Base-by-base conservation (phyloP, 495 filamentous ascomycete genomes). In the Xylaria sp. region DNA sequence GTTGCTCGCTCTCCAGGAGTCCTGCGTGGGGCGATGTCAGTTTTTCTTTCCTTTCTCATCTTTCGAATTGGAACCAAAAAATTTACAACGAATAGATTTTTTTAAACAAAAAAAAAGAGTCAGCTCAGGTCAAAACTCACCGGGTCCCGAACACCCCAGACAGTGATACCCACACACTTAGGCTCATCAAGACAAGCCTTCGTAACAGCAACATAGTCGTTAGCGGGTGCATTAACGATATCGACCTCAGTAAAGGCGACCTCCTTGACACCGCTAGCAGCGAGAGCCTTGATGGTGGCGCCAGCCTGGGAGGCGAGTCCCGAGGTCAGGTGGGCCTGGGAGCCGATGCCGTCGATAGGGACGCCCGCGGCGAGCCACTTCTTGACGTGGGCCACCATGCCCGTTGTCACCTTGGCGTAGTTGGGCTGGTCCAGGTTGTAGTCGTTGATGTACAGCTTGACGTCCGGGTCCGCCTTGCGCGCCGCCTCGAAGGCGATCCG, bases 271-370 rank as follows among this genome's bases (percentile, higher is more conserved):
- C 84, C 65, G 83, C 83, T 6, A 50, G 81, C 78, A 65, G 85
- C 87, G 17, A 92, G 87, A 11, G 86, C 82, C 73, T 86, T 81
- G 74, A 92, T 84, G 71, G 89, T 85, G 55, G 80, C 87, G 19
- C 79, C 79, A 7, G 83, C 80, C 62, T 78, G 81, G 33, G 68
- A 72, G 67, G 81, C 83, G 67, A 82, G 77, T 53, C 87, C 87
- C n/a, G 83, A 72, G 29, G 71, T 80, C 57, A 92, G 74, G 75
- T 93, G 91, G 55, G 84, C 83, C 77, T 93, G 90, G 21, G 89
- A 89, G 68, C 88, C 88, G 66, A 93, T 92, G 72, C 91, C 91
- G 77, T 93, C 91, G 77, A 93, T 93, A 59, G 91, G 90, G 41
- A 91, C 80, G 70, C 91, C 91, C 14, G 81, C 84, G 14, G 85